These are phyloP conservation scores for Camellia lanceoleosa DNA, from an alignment of 148 eudicot genomes.

Conservation along the genomic window DNA sequence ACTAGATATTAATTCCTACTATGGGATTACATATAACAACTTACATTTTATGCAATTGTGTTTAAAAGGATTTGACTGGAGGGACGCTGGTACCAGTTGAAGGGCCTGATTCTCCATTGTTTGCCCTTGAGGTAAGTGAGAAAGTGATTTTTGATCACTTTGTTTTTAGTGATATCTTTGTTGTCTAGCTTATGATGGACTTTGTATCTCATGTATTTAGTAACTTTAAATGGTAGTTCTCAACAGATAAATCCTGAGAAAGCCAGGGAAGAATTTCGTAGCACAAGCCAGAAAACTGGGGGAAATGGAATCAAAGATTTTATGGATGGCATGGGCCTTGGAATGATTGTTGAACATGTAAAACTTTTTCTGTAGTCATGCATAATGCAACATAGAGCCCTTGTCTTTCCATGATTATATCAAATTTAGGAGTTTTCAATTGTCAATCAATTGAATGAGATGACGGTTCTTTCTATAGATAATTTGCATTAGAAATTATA, in stretches of 20 bases:
- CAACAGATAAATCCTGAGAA: conserved; percentile 98
- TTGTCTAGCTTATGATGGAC: not conserved
- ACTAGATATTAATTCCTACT: no score
- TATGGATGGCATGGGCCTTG: conserved; percentile 98
- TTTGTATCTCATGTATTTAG: conserved; percentile 13
- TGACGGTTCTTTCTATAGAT: not conserved
- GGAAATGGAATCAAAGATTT: conserved; percentile 88
- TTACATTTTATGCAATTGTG: conserved; percentile 9
- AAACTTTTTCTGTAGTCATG: not conserved
- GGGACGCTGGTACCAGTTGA: conserved; percentile 83
- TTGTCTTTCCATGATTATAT: not conserved
- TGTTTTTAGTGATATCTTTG: not conserved
- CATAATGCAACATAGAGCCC: not conserved
- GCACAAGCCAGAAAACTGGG: conserved; percentile 54
- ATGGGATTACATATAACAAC: no score
- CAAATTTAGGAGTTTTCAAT: not conserved
- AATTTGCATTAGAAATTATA: not conserved
- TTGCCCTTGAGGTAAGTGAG: conserved; percentile 82
- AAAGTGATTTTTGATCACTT: not conserved
- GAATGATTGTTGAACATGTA: conserved; percentile 88
- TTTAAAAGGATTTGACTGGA: conserved; percentile 76
- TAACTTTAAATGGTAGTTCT: conserved; percentile 23
- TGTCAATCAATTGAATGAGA: not conserved
- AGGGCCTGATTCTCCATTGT: conserved; percentile 74
- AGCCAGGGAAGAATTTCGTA: conserved; percentile 86